phyloP scores from a whole-genome alignment of 768 basidiomycete species.

The Brasilioporus rufonigricans region DNA sequence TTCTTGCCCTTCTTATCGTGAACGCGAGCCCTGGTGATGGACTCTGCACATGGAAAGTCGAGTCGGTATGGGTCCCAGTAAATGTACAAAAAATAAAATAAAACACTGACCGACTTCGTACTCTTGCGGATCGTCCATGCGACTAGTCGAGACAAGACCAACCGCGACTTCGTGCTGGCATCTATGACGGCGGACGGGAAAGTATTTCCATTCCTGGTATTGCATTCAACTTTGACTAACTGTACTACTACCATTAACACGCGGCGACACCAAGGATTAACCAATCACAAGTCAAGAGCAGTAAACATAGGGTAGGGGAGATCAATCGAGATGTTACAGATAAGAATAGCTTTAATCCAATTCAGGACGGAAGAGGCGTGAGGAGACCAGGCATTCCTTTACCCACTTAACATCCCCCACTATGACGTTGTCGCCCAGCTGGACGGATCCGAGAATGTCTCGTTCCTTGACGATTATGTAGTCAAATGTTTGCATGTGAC shows the following conservation, averaged over 20 bases:
- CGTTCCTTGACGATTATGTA: conserved; percentile 61
- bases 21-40: conserved; percentile 51
- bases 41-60: conserved; percentile 38
- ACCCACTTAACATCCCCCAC: conserved; percentile 66
- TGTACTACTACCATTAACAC: neutral
- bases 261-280: neutral
- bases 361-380: conserved; percentile 42
- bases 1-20: conserved; percentile 44
- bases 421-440: conserved; percentile 27
- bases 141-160: conserved; percentile 13
- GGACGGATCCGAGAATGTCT: conserved; percentile 25
- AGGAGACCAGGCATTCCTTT: conserved; percentile 72
- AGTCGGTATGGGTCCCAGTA: conserved; percentile 1
- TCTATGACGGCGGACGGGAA: conserved; percentile 9
- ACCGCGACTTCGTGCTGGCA: neutral
- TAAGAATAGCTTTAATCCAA: conserved; percentile 3
- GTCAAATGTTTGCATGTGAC: conserved; percentile 43
- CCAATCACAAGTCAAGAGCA: neutral
- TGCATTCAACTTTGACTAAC: neutral
- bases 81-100: neutral
- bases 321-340: conserved; percentile 3
- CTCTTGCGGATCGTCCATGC: conserved; percentile 42
- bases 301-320: neutral
- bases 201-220: conserved; percentile 15
- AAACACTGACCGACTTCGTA: conserved; percentile 65